Conservation (phyloP, 73 alveolate species). For the Paraurostyla sp. region DNA sequence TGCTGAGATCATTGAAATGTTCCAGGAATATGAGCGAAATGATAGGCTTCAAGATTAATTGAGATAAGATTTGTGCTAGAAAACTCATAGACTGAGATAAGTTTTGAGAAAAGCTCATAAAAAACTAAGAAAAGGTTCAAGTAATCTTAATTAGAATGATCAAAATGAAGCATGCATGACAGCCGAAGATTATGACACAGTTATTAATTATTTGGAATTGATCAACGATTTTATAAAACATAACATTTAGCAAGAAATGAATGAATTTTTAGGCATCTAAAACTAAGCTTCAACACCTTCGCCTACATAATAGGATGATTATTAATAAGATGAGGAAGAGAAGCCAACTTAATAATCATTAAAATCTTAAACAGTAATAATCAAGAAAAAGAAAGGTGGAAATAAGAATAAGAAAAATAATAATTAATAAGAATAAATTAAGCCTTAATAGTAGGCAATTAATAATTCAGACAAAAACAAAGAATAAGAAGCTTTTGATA, state of each 20-base stretch:
- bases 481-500: constrained; percentile 2
- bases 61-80: not conserved
- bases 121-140: constrained; percentile 9
- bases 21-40: constrained; percentile 16
- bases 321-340: not conserved
- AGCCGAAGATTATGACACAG: not conserved
- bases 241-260: not conserved
- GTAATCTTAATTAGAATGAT: not conserved
- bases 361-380: constrained; percentile 11
- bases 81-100: not conserved
- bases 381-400: constrained; percentile 20
- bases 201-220: not conserved
- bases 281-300: not conserved
- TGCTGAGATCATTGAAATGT: not conserved
- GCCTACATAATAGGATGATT: not conserved
- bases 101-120: constrained; percentile 20
- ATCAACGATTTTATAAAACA: not conserved
- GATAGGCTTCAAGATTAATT: constrained; percentile 13
- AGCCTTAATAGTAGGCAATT: not conserved
- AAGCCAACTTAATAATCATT: too few relatives aligned
- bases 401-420: not conserved
- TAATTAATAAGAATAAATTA: not conserved
- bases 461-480: not conserved
- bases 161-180: not conserved
- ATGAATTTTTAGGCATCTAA: not conserved